phyloP scores from a whole-genome alignment of 371 early-diverging fungal species.

The Lichtheimia corymbifera region DNA sequence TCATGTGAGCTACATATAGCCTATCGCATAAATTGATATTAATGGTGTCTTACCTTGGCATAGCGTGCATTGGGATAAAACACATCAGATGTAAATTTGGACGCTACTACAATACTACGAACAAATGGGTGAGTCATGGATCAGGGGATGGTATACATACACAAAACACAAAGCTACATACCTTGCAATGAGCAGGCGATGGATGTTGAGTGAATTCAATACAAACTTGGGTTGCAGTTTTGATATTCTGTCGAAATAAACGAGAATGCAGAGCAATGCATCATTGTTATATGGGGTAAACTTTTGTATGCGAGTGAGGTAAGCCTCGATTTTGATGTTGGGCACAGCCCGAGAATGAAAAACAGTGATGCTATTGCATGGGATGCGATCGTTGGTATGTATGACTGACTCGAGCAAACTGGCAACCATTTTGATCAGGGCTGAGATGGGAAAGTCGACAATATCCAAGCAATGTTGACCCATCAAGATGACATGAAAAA shows the following conservation, averaged over 20 bases:
- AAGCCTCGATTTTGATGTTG: conserved; percentile 65
- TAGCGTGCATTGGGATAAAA: conserved; percentile 81
- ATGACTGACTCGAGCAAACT: conserved; percentile 56
- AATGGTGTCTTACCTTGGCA: conserved; percentile 55
- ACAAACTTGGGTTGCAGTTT: conserved; percentile 43
- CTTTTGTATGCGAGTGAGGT: conserved; percentile 70
- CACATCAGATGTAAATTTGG: conserved; percentile 82
- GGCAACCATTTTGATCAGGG: conserved; percentile 47
- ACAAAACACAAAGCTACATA: conserved; percentile 11
- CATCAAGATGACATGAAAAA: conserved; percentile 1
- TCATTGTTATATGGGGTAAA: conserved; percentile 81
- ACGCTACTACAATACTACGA: conserved; percentile 72
- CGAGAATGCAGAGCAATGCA: conserved; percentile 71
- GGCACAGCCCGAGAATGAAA: conserved; percentile 88
- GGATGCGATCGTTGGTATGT: conserved; percentile 68
- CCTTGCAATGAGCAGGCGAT: conserved; percentile 79
- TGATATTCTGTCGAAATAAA: conserved; percentile 88
- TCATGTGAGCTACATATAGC: not conserved
- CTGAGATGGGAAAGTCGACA: conserved; percentile 35
- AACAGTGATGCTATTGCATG: conserved; percentile 57
- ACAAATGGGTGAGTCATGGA: conserved; percentile 5
- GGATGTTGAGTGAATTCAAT: conserved; percentile 77
- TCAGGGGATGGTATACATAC: not conserved
- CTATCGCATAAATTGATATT: not conserved
- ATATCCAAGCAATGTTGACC: conserved; percentile 26